A percentile compares a stretch with the other conserved stretches of the same genome.
phyloP scores from a whole-genome alignment of 1,139 yeast genomes.

The Scheffersomyces cryptocercus region DNA sequence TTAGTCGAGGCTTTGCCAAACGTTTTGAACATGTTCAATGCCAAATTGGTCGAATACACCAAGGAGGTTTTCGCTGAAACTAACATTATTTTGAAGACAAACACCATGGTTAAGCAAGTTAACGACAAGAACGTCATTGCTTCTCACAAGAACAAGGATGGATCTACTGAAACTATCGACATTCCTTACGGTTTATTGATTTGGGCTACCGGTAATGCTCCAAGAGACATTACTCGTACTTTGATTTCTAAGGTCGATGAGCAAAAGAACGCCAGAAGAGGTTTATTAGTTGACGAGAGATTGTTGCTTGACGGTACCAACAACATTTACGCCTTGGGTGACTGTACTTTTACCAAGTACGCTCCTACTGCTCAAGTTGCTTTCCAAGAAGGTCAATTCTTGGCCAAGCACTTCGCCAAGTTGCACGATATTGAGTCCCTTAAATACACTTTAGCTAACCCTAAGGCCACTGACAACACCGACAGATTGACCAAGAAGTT shows the following conservation, averaged over 20 bases:
- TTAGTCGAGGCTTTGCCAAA: constrained; percentile 91
- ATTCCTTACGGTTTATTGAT: constrained; percentile 90
- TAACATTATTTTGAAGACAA: constrained; percentile 73
- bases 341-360: constrained; percentile 86
- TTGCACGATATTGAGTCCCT: constrained; percentile 68
- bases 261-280: constrained; percentile 88
- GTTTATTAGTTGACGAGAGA: constrained; percentile 80
- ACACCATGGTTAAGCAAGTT: constrained; percentile 88
- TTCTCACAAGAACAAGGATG: constrained; percentile 65
- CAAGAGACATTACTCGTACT: constrained; percentile 71
- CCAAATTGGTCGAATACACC: constrained; percentile 81
- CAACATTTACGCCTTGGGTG: constrained; percentile 89
- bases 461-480: constrained; percentile 31
- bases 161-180: constrained; percentile 55
- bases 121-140: constrained; percentile 68
- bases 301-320: constrained; percentile 81
- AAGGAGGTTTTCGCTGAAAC: constrained; percentile 79
- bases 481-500: constrained; percentile 45
- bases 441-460: constrained; percentile 40
- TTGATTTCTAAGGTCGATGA: constrained; percentile 72
- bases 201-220: constrained; percentile 98
- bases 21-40: constrained; percentile 84
- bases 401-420: constrained; percentile 70
- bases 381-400: constrained; percentile 86
- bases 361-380: constrained; percentile 99